Evolutionary conservation across 1,284 basidiomycete genomes (phyloP).

Genomic region (Testicularia cyperi): DNA sequence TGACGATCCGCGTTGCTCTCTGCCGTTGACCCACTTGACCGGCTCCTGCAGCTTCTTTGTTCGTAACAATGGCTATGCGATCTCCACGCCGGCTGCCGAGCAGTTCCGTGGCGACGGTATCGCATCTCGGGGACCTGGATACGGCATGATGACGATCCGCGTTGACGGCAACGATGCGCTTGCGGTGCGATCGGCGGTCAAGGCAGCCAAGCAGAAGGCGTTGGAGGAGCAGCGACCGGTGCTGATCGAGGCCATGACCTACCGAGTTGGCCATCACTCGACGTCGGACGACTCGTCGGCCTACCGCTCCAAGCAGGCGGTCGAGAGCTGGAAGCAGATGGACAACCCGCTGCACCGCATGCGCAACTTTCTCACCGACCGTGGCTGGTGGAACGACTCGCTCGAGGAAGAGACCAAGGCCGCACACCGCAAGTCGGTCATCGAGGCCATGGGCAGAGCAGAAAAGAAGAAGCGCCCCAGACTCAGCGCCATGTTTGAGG

Average conservation of each 20-base stretch:
- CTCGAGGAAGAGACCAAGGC: constrained; percentile 74
- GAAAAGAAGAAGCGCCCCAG: constrained; percentile 73
- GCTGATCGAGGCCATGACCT: constrained; percentile 71
- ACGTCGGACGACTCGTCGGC: constrained; percentile 92
- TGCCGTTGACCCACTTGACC: too few species aligned
- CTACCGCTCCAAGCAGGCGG: constrained; percentile 64
- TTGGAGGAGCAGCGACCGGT: constrained; percentile 75
- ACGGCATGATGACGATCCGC: constrained; percentile 69
- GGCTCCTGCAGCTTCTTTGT: constrained; percentile 65
- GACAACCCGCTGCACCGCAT: constrained; percentile 87
- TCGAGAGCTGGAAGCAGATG: constrained; percentile 54
- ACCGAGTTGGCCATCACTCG: constrained; percentile 81
- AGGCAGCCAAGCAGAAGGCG: constrained; percentile 75
- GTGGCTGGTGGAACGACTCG: constrained; percentile 80
- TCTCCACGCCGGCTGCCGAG: constrained; percentile 85
- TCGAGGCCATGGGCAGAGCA: constrained; percentile 75
- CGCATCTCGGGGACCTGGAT: constrained; percentile 82
- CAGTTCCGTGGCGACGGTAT: constrained; percentile 67
- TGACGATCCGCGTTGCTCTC: too few species aligned
- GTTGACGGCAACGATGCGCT: constrained; percentile 93
- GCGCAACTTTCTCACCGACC: constrained; percentile 71
- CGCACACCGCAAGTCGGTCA: constrained; percentile 72
- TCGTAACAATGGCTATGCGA: constrained; percentile 86
- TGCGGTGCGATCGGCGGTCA: constrained; percentile 78
- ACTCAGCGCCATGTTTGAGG: constrained; percentile 78